These are phyloP conservation scores for Diaporthe ilicicola DNA, from an alignment of 2,329 filamentous ascomycete genomes.

Conservation along the genomic window DNA sequence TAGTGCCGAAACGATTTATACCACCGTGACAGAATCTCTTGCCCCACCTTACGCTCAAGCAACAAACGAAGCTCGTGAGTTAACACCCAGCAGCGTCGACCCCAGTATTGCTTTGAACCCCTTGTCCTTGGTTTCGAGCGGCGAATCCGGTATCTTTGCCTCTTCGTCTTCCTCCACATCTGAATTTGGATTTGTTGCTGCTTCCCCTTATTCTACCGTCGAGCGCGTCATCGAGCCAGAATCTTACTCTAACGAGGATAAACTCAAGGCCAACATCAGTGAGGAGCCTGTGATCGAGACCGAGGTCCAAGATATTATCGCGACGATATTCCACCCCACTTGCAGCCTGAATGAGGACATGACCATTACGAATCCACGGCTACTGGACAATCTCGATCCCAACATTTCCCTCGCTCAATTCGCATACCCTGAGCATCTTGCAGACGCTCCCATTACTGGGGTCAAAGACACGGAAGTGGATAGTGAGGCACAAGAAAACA, in stretches of 20 bases:
- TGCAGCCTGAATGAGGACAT: background rate
- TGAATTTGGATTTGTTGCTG: slow-evolving; percentile 22
- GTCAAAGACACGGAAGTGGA: background rate
- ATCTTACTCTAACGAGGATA: slow-evolving; percentile 28
- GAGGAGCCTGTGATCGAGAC: slow-evolving; percentile 2
- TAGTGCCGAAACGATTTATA: slow-evolving; percentile 33
- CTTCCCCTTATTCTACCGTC: slow-evolving; percentile 11
- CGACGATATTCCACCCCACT: background rate
- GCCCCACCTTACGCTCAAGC: slow-evolving; percentile 8
- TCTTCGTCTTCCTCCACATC: background rate
- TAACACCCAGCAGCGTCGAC: slow-evolving; percentile 23
- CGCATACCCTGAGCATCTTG: background rate
- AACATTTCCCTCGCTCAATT: background rate
- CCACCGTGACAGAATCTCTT: slow-evolving; percentile 31
- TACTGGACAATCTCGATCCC: background rate
- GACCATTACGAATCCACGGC: background rate
- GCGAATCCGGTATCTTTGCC: background rate
- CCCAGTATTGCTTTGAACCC: slow-evolving; percentile 31
- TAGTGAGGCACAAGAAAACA: background rate
- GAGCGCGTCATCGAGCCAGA: slow-evolving; percentile 19
- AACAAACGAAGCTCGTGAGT: slow-evolving; percentile 28
- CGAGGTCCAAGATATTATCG: background rate
- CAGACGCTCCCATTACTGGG: background rate
- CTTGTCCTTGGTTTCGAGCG: slow-evolving; percentile 2
- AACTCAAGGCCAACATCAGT: slow-evolving; percentile 24